Conservation (phyloP, 139 green algal genomes). For the Chlorella sp. region DNA sequence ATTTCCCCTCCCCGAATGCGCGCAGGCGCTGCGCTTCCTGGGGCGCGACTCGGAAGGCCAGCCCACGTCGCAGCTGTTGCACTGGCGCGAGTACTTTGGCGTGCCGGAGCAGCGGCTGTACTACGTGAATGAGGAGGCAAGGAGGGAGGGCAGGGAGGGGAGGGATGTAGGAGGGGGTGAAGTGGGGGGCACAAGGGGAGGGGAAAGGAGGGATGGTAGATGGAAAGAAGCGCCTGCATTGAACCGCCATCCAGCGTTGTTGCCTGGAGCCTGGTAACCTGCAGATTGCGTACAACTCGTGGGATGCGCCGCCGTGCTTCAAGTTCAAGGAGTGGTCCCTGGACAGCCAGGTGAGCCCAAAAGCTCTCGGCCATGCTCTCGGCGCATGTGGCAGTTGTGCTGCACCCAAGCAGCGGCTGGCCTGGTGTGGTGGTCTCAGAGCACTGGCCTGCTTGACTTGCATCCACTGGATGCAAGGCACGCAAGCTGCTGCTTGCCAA, state of each 20-base stretch:
- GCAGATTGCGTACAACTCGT: conserved; percentile 33
- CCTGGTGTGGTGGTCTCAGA: too few relatives aligned
- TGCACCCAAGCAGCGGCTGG: too few relatives aligned
- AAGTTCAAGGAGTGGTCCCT: conserved; percentile 34
- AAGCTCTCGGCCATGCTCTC: neutral
- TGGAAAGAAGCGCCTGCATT: too few relatives aligned
- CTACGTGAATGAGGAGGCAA: conserved; percentile 17
- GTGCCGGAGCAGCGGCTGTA: conserved; percentile 23
- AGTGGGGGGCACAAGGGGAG: neutral
- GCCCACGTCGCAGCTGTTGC: neutral
- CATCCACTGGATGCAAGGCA: too few relatives aligned
- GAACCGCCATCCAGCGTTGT: too few relatives aligned
- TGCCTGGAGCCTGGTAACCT: neutral
- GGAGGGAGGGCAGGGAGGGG: neutral
- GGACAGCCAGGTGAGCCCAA: neutral
- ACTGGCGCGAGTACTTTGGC: conserved; percentile 29
- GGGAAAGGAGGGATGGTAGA: too few relatives aligned
- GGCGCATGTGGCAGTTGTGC: too few relatives aligned
- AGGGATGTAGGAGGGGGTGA: neutral
- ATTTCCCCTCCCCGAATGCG: too few relatives aligned
- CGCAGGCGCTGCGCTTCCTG: conserved; percentile 28
- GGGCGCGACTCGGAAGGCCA: conserved; percentile 23
- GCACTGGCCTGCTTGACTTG: too few relatives aligned
- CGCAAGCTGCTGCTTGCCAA: too few relatives aligned
- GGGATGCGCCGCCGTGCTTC: conserved; percentile 27